Conservation (phyloP, 768 basidiomycete genomes). For the Leccinum olivaceopallidum region DNA sequence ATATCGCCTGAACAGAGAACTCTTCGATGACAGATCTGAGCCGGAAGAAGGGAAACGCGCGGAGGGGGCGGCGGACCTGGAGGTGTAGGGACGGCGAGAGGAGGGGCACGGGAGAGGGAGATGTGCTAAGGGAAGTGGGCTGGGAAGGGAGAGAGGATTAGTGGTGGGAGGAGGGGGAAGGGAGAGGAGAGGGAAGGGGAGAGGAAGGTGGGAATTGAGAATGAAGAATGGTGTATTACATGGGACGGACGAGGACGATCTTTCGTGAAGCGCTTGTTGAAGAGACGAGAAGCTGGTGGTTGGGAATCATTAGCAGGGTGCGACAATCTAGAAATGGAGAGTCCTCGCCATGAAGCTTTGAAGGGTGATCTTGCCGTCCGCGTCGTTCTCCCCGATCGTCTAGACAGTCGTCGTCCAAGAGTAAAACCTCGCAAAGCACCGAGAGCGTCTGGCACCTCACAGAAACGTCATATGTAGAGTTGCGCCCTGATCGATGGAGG, state of each 20-base stretch:
- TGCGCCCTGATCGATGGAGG: too few relatives aligned
- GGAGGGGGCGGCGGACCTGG: slow-evolving; percentile 34
- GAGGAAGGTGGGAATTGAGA: slow-evolving; percentile 3
- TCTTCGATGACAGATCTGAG: slow-evolving; percentile 39
- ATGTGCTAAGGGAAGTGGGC: slow-evolving; percentile 35
- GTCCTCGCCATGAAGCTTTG: too few relatives aligned
- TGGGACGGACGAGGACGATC: slow-evolving; percentile 27
- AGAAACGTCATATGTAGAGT: too few relatives aligned
- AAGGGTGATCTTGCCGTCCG: too few relatives aligned
- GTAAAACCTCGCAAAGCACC: too few relatives aligned
- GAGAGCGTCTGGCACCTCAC: too few relatives aligned
- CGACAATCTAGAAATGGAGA: too few relatives aligned
- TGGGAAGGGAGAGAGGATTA: slow-evolving; percentile 37
- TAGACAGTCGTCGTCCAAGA: too few relatives aligned
- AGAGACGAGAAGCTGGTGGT: slow-evolving; percentile 27
- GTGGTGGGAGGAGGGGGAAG: slow-evolving; percentile 27
- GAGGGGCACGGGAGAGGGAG: slow-evolving; percentile 34
- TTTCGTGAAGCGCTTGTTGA: slow-evolving; percentile 38
- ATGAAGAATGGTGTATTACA: slow-evolving; percentile 13
- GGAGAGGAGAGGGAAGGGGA: slow-evolving; percentile 25
- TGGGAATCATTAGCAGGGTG: slow-evolving; percentile 29
- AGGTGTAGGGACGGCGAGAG: slow-evolving; percentile 38
- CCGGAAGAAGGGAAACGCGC: slow-evolving; percentile 20
- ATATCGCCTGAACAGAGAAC: slow-evolving; percentile 72
- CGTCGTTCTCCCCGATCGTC: too few relatives aligned